A percentile compares a stretch with the other conserved stretches of the same genome.
Evolutionary conservation across 306 rosid genomes (phyloP).

Genomic region (Gillenia trifoliata): DNA sequence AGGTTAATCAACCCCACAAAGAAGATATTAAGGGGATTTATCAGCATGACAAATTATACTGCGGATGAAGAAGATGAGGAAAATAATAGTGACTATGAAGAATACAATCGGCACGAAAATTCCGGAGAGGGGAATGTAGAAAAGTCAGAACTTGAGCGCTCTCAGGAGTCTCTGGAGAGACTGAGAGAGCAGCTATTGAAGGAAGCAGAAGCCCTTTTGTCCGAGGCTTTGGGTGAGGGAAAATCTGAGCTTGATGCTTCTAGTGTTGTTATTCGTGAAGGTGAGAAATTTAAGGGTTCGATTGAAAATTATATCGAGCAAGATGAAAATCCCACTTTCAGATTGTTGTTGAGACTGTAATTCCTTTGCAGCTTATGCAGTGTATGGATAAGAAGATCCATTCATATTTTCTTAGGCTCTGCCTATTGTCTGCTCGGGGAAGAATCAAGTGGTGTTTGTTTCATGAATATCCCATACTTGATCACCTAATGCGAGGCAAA

Average conservation of each 20-base stretch:
- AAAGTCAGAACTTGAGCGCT: neutral
- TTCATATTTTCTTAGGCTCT: neutral
- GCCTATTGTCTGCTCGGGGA: neutral
- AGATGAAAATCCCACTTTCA: neutral
- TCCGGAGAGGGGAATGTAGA: neutral
- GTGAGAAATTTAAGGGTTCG: neutral
- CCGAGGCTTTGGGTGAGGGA: neutral
- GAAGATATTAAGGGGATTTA: neutral
- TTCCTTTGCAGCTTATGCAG: slow-evolving; percentile 1
- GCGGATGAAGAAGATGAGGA: neutral
- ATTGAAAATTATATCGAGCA: neutral
- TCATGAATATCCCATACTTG: neutral
- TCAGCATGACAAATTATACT: slow-evolving; percentile 9
- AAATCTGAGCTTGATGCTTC: neutral
- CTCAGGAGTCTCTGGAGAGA: neutral
- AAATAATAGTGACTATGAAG: neutral
- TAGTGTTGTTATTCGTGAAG: neutral
- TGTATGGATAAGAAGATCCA: slow-evolving; percentile 2
- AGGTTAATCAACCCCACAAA: neutral
- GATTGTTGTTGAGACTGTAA: neutral
- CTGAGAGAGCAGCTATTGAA: slow-evolving; percentile 1
- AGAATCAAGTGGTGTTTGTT: neutral
- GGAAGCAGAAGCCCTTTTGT: neutral
- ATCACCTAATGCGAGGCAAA: neutral
- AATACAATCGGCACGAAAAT: neutral